These are phyloP conservation scores for Pseudozyma sp. DNA, from an alignment of 1,284 basidiomycete species.

Conservation along the genomic window DNA sequence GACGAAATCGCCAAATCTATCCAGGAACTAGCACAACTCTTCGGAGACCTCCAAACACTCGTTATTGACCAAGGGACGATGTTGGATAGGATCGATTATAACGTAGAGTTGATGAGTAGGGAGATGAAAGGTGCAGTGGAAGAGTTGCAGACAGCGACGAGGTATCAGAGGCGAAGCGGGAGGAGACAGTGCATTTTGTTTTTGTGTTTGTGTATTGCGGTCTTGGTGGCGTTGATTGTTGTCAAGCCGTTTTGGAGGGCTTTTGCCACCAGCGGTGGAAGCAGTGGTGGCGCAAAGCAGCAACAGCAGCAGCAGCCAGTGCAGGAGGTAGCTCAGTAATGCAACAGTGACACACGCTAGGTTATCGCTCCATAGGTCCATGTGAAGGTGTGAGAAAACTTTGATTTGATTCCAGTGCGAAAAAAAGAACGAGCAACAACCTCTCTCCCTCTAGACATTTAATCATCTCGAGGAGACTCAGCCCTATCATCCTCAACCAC, in stretches of 20 bases:
- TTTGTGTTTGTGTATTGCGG: conserved; percentile 87
- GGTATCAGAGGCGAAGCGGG: conserved; percentile 92
- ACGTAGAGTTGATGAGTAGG: conserved; percentile 89
- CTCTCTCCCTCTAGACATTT: background rate
- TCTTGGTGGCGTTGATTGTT: conserved; percentile 81
- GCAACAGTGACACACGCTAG: too few species aligned
- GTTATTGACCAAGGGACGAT: conserved; percentile 99
- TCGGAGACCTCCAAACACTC: conserved; percentile 90
- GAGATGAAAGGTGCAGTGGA: conserved; percentile 85
- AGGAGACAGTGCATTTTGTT: conserved; percentile 92
- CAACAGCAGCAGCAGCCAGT: background rate
- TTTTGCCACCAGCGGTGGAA: background rate
- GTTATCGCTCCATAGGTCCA: background rate
- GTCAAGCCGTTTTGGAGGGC: conserved; percentile 76
- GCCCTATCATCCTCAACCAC: conserved; percentile 31
- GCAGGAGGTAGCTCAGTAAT: background rate
- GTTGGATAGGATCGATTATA: conserved; percentile 95
- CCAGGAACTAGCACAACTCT: conserved; percentile 88
- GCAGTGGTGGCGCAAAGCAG: background rate
- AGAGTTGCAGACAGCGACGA: conserved; percentile 85
- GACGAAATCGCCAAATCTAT: conserved; percentile 93
- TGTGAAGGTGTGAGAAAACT: background rate
- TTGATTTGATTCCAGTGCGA: background rate
- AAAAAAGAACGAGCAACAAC: too few species aligned
- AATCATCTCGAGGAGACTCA: conserved; percentile 4